Evolutionary conservation across 2,329 filamentous ascomycete genomes (phyloP).

Genomic region (Colletotrichum gigasporum): DNA sequence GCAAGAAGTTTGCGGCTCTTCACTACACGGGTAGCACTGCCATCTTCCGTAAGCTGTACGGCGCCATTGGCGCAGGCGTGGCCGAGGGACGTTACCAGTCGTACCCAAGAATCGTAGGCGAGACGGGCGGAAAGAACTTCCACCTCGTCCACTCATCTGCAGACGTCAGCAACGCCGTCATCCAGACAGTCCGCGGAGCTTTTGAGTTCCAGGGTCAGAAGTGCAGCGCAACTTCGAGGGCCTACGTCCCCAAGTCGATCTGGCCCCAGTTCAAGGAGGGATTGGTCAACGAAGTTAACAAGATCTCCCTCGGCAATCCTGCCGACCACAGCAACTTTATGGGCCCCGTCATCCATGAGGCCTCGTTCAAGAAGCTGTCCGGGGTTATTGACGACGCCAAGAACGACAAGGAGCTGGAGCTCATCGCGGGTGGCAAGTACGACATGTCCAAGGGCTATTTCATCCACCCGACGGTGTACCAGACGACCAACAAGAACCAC

Average conservation of each 20-base stretch:
- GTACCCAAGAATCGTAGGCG: conserved; percentile 89
- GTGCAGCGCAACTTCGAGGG: conserved; percentile 84
- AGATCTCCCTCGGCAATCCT: conserved; percentile 76
- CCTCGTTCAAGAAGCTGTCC: conserved; percentile 82
- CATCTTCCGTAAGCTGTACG: conserved; percentile 90
- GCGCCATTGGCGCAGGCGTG: conserved; percentile 83
- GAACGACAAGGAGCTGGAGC: conserved; percentile 75
- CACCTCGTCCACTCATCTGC: conserved; percentile 83
- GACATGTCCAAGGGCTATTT: conserved; percentile 84
- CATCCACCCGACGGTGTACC: conserved; percentile 85
- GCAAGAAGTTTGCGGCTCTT: conserved; percentile 86
- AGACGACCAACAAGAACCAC: conserved; percentile 77
- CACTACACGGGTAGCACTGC: conserved; percentile 95
- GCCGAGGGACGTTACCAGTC: conserved; percentile 83
- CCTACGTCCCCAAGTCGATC: conserved; percentile 80
- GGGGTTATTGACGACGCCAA: conserved; percentile 84
- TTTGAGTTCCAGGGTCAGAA: conserved; percentile 95
- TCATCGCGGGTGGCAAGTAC: conserved; percentile 80
- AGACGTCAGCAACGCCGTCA: conserved; percentile 79
- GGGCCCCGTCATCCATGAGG: conserved; percentile 86
- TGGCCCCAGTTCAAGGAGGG: conserved; percentile 77
- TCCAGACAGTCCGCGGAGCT: conserved; percentile 85
- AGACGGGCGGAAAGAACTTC: conserved; percentile 96
- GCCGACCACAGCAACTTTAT: conserved; percentile 80
- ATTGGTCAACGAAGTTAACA: conserved; percentile 73